These are phyloP conservation scores for Colletotrichum sansevieriae DNA, from an alignment of 2,329 filamentous ascomycete species.

Conservation along the genomic window DNA sequence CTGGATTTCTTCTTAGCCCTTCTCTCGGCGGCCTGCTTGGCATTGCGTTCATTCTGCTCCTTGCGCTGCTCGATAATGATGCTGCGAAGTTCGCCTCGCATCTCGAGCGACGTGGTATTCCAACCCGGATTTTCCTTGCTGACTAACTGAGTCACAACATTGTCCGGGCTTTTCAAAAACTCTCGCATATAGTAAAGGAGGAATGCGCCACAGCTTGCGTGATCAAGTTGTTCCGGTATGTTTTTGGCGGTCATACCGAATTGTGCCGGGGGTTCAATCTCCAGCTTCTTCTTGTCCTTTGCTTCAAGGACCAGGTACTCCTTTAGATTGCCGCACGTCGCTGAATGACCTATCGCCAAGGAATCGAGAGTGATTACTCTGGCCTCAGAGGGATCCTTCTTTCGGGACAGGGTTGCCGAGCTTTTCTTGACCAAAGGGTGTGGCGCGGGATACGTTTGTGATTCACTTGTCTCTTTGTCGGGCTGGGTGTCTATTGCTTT, in stretches of 20 bases:
- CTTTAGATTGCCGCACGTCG: slow-evolving; percentile 76
- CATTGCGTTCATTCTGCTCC: slow-evolving; percentile 69
- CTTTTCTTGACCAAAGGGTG: slow-evolving; percentile 31
- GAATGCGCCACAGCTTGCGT: slow-evolving; percentile 90
- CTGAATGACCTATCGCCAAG: slow-evolving; percentile 73
- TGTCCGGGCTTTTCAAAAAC: slow-evolving; percentile 81
- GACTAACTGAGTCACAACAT: slow-evolving; percentile 76
- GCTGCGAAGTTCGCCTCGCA: slow-evolving; percentile 75
- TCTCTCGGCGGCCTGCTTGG: slow-evolving; percentile 54
- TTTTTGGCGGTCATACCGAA: slow-evolving; percentile 76
- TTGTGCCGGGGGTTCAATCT: slow-evolving; percentile 52
- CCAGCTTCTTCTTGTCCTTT: slow-evolving; percentile 66
- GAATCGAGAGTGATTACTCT: slow-evolving; percentile 92
- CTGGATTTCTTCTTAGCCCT: slow-evolving; percentile 51
- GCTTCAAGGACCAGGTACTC: slow-evolving; percentile 84
- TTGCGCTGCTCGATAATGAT: slow-evolving; percentile 74
- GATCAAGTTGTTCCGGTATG: slow-evolving; percentile 86
- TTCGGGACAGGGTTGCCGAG: slow-evolving; percentile 46
- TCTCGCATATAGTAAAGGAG: slow-evolving; percentile 86
- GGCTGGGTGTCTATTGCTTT: neutral
- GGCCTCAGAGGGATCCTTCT: slow-evolving; percentile 66
- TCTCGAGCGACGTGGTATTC: slow-evolving; percentile 67
- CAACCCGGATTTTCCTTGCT: slow-evolving; percentile 65
- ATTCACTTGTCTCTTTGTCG: slow-evolving; percentile 28
- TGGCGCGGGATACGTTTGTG: slow-evolving; percentile 1